These are phyloP conservation scores for Coelastrella sp. DNA, from an alignment of 139 green algal species.

Conservation along the genomic window DNA sequence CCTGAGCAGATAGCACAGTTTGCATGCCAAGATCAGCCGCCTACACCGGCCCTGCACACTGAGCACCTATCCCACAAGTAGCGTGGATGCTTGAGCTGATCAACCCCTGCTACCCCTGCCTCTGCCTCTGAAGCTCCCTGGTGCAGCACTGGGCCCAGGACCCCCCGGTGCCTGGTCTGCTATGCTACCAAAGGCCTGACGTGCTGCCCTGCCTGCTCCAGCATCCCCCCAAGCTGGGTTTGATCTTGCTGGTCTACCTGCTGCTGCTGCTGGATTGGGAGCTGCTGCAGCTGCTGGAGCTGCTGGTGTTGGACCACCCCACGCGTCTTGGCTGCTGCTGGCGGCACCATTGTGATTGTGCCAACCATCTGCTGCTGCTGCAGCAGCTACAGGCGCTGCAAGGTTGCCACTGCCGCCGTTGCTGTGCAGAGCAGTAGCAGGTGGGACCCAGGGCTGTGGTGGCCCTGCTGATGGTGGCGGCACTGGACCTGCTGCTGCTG, in stretches of 20 bases:
- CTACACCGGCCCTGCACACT: too few relatives aligned
- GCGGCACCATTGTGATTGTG: not conserved
- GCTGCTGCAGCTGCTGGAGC: constrained; percentile 33
- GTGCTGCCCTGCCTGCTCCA: not conserved
- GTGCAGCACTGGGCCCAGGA: too few relatives aligned
- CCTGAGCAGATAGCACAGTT: too few relatives aligned
- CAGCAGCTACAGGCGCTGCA: not conserved
- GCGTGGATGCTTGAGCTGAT: too few relatives aligned
- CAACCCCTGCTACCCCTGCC: too few relatives aligned
- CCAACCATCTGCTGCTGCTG: not conserved
- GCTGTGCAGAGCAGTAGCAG: not conserved
- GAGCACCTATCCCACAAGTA: too few relatives aligned
- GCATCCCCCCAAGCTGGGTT: not conserved
- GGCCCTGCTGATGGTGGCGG: too few relatives aligned
- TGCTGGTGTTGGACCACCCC: not conserved
- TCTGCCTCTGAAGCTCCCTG: too few relatives aligned
- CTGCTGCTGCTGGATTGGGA: not conserved
- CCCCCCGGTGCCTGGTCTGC: not conserved
- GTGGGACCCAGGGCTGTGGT: too few relatives aligned
- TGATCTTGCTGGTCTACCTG: not conserved
- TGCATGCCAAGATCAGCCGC: too few relatives aligned
- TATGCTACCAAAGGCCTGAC: not conserved
- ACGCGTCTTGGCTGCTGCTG: not conserved
- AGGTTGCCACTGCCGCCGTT: not conserved
- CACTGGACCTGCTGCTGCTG: not conserved